These are phyloP conservation scores for Solanum megistacrolobum DNA, from an alignment of 257 asterid genomes.

Conservation along the genomic window DNA sequence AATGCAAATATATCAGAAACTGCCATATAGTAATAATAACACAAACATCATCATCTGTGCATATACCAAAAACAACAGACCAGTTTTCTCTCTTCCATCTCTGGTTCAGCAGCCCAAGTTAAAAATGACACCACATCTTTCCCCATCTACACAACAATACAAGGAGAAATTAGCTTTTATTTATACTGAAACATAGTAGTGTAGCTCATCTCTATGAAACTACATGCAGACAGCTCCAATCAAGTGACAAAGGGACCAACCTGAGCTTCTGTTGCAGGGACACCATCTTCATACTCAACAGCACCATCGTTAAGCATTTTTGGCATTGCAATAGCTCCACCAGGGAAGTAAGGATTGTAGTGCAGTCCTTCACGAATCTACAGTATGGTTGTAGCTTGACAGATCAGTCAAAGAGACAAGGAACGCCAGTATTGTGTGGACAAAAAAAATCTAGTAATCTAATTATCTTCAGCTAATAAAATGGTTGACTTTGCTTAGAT, in stretches of 20 bases:
- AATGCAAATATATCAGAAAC: background rate
- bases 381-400: background rate
- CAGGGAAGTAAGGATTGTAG: conserved; percentile 75
- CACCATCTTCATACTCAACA: conserved; percentile 69
- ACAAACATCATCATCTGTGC: background rate
- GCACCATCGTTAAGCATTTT: conserved; percentile 83
- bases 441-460: background rate
- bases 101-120: conserved; percentile 82
- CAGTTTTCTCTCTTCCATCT: conserved; percentile 78
- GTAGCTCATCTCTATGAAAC: background rate
- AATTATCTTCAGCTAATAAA: background rate
- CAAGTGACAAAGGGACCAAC: conserved; percentile 11
- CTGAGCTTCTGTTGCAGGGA: conserved; percentile 80
- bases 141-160: conserved; percentile 40
- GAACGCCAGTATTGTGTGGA: background rate
- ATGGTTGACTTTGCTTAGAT: background rate
- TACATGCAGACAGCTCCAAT: background rate
- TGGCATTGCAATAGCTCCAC: conserved; percentile 83
- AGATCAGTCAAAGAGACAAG: background rate
- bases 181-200: background rate
- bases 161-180: background rate
- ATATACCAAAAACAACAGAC: conserved; percentile 16
- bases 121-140: conserved; percentile 59
- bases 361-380: conserved; percentile 70
- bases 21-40: background rate